Percentiles rank a stretch among this genome's conserved stretches.
These are phyloP conservation scores for Trichomonas vaginalis DNA, from an alignment of 208 protist genomes.

Conservation along the genomic window DNA sequence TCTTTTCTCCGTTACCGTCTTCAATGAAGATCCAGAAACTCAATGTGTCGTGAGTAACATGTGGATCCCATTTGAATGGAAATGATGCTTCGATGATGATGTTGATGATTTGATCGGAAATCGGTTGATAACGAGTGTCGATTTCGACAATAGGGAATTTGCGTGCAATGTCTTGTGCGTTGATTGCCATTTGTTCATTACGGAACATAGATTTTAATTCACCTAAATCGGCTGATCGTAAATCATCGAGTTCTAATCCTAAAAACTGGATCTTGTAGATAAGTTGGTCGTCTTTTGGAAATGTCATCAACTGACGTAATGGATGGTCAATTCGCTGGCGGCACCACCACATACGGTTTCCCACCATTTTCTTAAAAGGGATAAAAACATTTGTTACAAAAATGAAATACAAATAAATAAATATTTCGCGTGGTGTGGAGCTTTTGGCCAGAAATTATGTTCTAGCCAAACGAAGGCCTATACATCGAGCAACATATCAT, in stretches of 20 bases:
- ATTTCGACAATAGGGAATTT: neutral
- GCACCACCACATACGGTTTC: neutral
- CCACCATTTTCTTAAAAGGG: neutral
- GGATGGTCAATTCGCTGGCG: neutral
- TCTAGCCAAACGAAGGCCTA: constrained; percentile 81
- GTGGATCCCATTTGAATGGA: neutral
- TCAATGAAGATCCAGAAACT: neutral
- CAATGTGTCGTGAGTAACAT: neutral
- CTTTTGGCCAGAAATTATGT: constrained; percentile 44
- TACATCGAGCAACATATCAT: neutral
- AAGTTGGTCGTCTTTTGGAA: neutral
- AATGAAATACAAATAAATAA: constrained; percentile 70
- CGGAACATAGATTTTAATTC: neutral
- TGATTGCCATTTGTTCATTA: neutral
- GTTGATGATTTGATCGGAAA: neutral
- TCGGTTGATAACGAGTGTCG: neutral
- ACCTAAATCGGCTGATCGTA: neutral
- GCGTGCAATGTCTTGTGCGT: neutral
- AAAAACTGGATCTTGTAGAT: neutral
- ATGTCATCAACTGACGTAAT: neutral
- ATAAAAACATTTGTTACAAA: neutral
- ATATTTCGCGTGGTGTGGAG: constrained; percentile 71
- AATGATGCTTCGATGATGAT: neutral
- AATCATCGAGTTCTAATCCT: neutral
- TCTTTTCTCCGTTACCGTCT: neutral